Evolutionary conservation across 495 filamentous ascomycete species (phyloP), one percentile per base, ranked within the genome.

Genomic region (Lentithecium fluviatile): DNA sequence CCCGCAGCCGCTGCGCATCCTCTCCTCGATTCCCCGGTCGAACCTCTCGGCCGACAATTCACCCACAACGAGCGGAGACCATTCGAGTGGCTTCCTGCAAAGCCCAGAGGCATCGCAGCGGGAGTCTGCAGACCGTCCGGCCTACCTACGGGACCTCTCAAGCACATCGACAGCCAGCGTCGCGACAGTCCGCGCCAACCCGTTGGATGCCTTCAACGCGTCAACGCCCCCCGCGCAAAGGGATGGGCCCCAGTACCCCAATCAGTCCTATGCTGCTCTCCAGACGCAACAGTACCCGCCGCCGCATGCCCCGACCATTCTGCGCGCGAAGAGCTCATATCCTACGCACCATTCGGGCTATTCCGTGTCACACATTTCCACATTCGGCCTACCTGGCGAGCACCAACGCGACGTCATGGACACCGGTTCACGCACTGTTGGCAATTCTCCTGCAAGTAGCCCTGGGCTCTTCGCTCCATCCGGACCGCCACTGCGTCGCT

Each of bases 221-320:
- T 59, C 58, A 47, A 59, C 47, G 15, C 49, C 58, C 6, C 53
- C 58, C 7, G 52, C 34, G 21, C 57, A 52, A 24, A 38, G 65
- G 38, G 68, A 73, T 54, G 65, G 67, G 25, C 71, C 70, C 19
- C 47, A 63, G 34, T 76, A 70, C 54, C 75, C 75, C 6, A 76
- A 77, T 53, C 75, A 77, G 55, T 66, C 73, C 1, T 75, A 75
- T 58, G 69, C 73, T n/a, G 75, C 74, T 10, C 65, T 77, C 17
- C 75, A 77, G 13, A 63, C 52, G n/a, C 75, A 77, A 59, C 65
- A 66, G 7, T 68, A 75, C 55, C 75, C 72, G 25, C 42, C 65
- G n/a, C 57, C 64, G 11, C 66, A 75, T 56, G 26, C 51, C 24
- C 52, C 68, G 17, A 55, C 51, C 37, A 65, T 66, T 7, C 56